A percentile compares a stretch with the other conserved stretches of the same genome.
Conservation (phyloP, 2,329 filamentous ascomycete genomes). For the Neopestalotiopsis sp. region DNA sequence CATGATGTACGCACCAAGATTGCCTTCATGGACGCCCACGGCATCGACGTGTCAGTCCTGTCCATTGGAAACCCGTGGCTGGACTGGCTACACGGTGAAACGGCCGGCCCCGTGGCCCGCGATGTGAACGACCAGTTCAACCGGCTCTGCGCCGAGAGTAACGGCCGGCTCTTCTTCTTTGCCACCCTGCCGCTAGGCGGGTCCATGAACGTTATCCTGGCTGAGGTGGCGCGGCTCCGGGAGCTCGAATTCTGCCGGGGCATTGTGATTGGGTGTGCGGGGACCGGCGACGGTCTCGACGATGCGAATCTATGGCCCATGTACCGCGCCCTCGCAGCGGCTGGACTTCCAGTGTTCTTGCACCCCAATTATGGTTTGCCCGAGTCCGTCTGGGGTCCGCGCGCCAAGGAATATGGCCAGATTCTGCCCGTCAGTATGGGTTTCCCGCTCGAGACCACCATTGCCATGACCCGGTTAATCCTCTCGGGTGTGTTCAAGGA, state of each 20-base stretch:
- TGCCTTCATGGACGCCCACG: constrained; percentile 84
- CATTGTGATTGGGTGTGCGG: constrained; percentile 84
- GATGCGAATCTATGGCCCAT: constrained; percentile 75
- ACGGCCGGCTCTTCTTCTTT: constrained; percentile 79
- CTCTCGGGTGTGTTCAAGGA: constrained; percentile 85
- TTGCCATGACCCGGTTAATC: constrained; percentile 86
- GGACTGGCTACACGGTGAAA: constrained; percentile 72
- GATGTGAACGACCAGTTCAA: constrained; percentile 82
- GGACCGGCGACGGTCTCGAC: constrained; percentile 80
- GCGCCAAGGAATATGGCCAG: constrained; percentile 78
- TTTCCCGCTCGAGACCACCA: constrained; percentile 91
- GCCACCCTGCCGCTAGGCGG: constrained; percentile 80
- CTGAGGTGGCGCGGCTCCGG: constrained; percentile 68
- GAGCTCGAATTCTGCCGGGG: constrained; percentile 74
- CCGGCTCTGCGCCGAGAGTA: constrained; percentile 68
- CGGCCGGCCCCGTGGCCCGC: constrained; percentile 67
- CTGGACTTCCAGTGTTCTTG: constrained; percentile 70
- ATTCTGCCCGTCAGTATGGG: constrained; percentile 85
- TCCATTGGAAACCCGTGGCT: constrained; percentile 94
- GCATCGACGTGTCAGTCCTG: constrained; percentile 82
- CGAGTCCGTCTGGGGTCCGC: constrained; percentile 76
- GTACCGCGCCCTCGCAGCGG: constrained; percentile 70
- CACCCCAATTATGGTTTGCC: constrained; percentile 77
- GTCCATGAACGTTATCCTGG: constrained; percentile 62
- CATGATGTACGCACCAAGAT: constrained; percentile 61